Evolutionary conservation across 2,329 filamentous ascomycete species (phyloP), one percentile per base, ranked within the genome.

Genomic region (Neopestalotiopsis sp.): DNA sequence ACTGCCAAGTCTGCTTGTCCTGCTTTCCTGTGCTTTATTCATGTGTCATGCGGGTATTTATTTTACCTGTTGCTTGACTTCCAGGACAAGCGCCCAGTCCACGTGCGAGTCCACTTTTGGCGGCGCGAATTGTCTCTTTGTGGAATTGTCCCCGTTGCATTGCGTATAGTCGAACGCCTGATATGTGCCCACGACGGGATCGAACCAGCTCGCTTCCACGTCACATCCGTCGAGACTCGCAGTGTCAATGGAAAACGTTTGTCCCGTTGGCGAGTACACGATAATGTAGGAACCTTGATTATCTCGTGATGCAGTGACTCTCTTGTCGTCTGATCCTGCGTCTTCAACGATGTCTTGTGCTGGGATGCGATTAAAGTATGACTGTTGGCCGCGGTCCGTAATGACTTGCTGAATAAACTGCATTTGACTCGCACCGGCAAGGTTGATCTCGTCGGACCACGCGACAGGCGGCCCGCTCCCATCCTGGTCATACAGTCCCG

Each of bases 1-100:
- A 30, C 24, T 59, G 57, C 30, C 57, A 34, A 34, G 57, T 59
- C 30, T 59, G 24, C 57, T 30, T 56, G 9, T n/a, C 14, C 13
- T 14, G 7, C 9, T 6, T 14, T 56, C 12, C 2, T 24, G 9
- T 17, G 49, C 49, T 24, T 56, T 30, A 13, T 30, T 7, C 13
- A 20, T 40, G 30, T 34, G 24, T 24, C 62, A 65, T 34, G 34
- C 62, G 40, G n/a, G 24, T 28, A 20, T 24, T 30, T 17, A 20
- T 24, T 28, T 34, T 57, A 57, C 52, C 38, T 28, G 40, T 38
- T n/a, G 45, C 5, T 58, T 60, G 34, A 4, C 2, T 40, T 72
- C 68, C 6, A 71, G 59, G n/a, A 72, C 71, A 28, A 72, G 69
- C 28, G 71, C 56, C 72, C 72, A 72, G 59, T 73, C 71, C 24